Evolutionary conservation across 441 rosid species (phyloP), one percentile per base, ranked within the genome.

Genomic region (Biscutella auriculata): DNA sequence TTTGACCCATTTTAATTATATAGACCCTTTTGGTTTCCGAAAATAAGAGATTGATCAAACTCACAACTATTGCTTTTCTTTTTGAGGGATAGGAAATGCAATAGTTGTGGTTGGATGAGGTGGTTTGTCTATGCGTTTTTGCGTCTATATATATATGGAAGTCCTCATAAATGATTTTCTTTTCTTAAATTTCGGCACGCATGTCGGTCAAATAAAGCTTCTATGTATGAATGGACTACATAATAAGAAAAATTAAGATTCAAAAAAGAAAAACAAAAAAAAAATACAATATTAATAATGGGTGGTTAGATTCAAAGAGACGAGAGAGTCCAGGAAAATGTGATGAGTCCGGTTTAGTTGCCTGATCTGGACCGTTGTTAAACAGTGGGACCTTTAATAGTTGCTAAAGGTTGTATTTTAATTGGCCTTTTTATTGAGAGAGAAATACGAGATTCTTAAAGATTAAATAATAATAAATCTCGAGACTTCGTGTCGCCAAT

Each of bases 161-260:
- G 50, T 14, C 50, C 30, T 45, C 57, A 12, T 35, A n/a, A 57
- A 49, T 45, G 6, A n/a, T 45, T 14, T 19, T 29, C 1, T 30
- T 37, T 60, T 60, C 66, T 39, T 25, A 10, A 6, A 40, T 60
- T 60, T n/a, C 39, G 66, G 39, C 66, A 28, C 36, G 34, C 45
- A 59, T 45, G 66, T 15, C 32, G 66, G 66, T 67, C 66, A 67
- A 67, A 53, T 5, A 41, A 53, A 53, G 71, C 45, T 67, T 54
- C 57, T 21, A n/a, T n/a, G 42, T 32, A 51, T 14, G 45, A 66
- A 60, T 53, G 57, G 53, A 39, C 8, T 39, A n/a, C 36, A 30
- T 47, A 54, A 28, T 19, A 3, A 37, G 52, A 13, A 35, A 6
- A 35, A 17, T 27, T 3, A 4, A 27, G 1, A 21, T 11, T 17